Evolutionary conservation across 768 basidiomycete genomes (phyloP).

Genomic region (Suillus lakei): DNA sequence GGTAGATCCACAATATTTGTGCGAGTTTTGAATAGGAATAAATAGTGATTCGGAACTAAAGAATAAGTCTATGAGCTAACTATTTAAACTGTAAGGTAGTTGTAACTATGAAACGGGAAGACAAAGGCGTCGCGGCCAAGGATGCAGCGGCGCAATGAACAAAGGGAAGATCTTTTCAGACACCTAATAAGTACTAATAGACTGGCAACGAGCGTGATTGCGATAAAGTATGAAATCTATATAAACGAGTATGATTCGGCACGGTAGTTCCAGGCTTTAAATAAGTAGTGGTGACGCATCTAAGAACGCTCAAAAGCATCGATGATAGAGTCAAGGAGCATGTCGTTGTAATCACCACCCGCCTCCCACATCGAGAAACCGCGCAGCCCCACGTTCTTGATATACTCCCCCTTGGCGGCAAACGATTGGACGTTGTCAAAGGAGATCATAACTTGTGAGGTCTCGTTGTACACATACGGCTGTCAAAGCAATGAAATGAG

Average conservation of each 20-base stretch:
- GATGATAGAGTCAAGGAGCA: constrained; percentile 61
- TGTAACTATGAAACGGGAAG: neutral
- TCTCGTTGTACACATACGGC: constrained; percentile 70
- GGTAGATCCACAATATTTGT: neutral
- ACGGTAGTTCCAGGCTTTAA: neutral
- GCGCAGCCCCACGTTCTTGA: constrained; percentile 53
- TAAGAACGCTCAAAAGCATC: constrained; percentile 40
- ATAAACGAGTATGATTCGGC: neutral
- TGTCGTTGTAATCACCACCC: constrained; percentile 65
- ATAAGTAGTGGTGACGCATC: constrained; percentile 46
- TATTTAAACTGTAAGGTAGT: neutral
- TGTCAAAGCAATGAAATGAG: constrained; percentile 32
- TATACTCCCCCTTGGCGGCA: constrained; percentile 62
- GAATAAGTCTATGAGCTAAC: neutral
- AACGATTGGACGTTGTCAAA: constrained; percentile 69
- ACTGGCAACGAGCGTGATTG: neutral
- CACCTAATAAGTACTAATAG: neutral
- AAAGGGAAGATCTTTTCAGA: neutral
- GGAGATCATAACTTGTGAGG: constrained; percentile 61
- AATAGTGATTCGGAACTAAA: neutral
- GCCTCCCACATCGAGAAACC: constrained; percentile 80
- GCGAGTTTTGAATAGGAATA: neutral
- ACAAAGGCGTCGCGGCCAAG: neutral
- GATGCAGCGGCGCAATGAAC: neutral
- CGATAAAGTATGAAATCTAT: neutral